Conservation (phyloP, 495 filamentous ascomycete genomes). For the Daldinia childiae region DNA sequence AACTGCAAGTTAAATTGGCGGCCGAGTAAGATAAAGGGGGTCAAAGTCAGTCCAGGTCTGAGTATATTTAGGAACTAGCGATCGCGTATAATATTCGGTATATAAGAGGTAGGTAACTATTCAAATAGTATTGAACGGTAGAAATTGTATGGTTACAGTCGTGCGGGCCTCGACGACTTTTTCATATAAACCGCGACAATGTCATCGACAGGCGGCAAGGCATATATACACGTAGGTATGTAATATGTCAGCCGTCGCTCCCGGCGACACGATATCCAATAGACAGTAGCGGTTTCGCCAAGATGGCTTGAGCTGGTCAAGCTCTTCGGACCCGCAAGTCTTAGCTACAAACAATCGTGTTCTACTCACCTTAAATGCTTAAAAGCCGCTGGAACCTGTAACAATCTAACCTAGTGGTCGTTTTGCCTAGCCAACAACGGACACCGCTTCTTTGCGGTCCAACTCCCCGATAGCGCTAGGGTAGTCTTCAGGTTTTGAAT, state of each 20-base stretch:
- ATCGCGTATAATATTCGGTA: not conserved
- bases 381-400: constrained; percentile 19
- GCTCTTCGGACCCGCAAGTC: constrained; percentile 13
- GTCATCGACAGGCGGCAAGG: constrained; percentile 23
- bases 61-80: not conserved
- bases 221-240: constrained; percentile 24
- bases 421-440: constrained; percentile 7
- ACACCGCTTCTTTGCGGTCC: constrained; percentile 3
- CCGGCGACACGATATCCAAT: constrained; percentile 32
- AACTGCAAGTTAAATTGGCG: not conserved
- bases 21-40: not conserved
- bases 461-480: constrained; percentile 7
- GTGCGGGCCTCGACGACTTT: not conserved
- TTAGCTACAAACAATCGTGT: constrained; percentile 24
- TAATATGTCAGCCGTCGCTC: constrained; percentile 5
- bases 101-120: not conserved
- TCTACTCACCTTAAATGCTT: not conserved
- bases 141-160: not conserved
- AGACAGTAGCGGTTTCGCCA: constrained; percentile 27
- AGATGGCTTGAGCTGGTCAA: constrained; percentile 20
- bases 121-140: not conserved
- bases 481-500: constrained; percentile 1
- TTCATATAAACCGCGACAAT: not conserved
- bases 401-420: constrained; percentile 11
- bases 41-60: not conserved